Percentiles rank a stretch among this genome's conserved stretches.
These are phyloP conservation scores for Globisporangium rhizosaccharum DNA, from an alignment of 352 stramenopile species.

Conservation along the genomic window DNA sequence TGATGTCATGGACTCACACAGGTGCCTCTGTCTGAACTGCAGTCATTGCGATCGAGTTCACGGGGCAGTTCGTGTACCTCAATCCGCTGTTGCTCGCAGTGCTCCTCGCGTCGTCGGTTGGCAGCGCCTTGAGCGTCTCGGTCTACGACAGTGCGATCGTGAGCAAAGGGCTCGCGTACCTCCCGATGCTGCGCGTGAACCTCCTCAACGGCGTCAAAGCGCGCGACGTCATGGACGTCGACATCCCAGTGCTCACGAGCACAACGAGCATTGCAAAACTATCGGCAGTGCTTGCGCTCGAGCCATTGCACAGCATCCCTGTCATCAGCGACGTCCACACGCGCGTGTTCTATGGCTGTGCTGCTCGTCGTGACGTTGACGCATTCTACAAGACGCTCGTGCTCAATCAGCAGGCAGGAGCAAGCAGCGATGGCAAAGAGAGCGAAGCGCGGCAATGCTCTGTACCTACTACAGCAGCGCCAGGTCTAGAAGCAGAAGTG, in stretches of 20 bases:
- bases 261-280: slow-evolving; percentile 30
- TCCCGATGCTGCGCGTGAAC: slow-evolving; percentile 47
- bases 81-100: slow-evolving; percentile 50
- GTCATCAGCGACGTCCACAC: slow-evolving; percentile 33
- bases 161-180: slow-evolving; percentile 45
- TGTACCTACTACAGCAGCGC: background rate
- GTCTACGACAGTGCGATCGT: slow-evolving; percentile 61
- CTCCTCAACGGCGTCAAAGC: slow-evolving; percentile 36
- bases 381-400: slow-evolving; percentile 1
- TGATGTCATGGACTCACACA: background rate
- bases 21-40: background rate
- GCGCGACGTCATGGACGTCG: slow-evolving; percentile 47
- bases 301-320: slow-evolving; percentile 21
- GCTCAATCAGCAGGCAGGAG: background rate
- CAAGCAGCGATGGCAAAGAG: background rate
- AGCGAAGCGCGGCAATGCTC: slow-evolving; percentile 9
- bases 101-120: slow-evolving; percentile 41
- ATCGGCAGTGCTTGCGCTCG: slow-evolving; percentile 16
- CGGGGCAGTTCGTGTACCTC: slow-evolving; percentile 64
- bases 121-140: slow-evolving; percentile 48
- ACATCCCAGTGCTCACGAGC: slow-evolving; percentile 34
- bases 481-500: background rate
- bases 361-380: slow-evolving; percentile 18
- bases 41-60: slow-evolving; percentile 73
- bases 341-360: slow-evolving; percentile 48